Base-by-base conservation (phyloP, 306 rosid species). In the Rosa rugosa region DNA sequence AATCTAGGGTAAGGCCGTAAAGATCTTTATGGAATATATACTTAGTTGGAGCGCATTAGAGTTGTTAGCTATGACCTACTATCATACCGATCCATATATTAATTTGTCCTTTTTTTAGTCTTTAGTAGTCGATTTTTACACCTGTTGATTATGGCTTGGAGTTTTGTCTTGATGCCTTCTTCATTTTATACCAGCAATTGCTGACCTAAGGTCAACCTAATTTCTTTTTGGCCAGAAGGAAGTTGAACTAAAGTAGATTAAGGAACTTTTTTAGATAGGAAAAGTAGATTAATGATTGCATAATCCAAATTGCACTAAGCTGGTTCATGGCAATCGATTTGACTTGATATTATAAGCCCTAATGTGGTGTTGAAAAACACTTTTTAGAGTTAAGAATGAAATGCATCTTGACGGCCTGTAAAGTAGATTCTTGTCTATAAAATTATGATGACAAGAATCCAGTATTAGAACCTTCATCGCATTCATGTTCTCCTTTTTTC, bases 1-100 rank as follows among this genome's bases (percentile, higher is more conserved):
- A 71, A 83, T 84, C 80, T 79, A 77, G 11, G 77, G 83, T 1
- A 66, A 38, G 71, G 5, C 5, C 47, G 71, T 40, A 38, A 64
- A 17, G 66, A 82, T 82, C 53, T 50, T 27, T 10, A n/a, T 11
- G 78, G 74, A 81, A 50, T 77, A 76, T 76, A 18, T 17, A 71
- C 73, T 76, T 56, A 5, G 80, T 79, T 27, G 72, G 77, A 82
- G 53, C 56, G 47, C 72, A 45, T 75, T 51, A 17, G 47, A 69
- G 75, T n/a, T 50, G 68, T 60, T 38, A 7, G 46, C 59, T 13
- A 47, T 12, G 49, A 27, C 54, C 69, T 57, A 23, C 53, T 54
- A 38, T 73, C 25, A 74, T 41, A 40, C 14, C 47, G 5, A 67
- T 40, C 50, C 2, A 65, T 31, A 3, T 14, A 12, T 20, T n/a